Evolutionary conservation across 768 basidiomycete species (phyloP), one percentile per base, ranked within the genome.

Genomic region (Serpula lacrymans): DNA sequence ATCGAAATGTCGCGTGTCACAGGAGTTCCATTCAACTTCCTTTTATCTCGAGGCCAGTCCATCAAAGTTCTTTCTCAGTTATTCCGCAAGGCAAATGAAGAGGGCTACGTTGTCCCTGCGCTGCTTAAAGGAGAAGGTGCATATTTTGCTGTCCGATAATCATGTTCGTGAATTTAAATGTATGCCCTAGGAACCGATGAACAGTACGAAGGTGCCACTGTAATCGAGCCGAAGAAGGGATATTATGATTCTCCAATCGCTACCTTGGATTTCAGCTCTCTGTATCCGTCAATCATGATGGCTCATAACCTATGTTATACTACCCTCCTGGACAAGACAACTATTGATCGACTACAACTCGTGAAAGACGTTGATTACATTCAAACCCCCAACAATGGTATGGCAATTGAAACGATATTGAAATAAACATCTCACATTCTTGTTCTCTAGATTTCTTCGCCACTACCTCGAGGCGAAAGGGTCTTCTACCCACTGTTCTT

Each of bases 271-370:
- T 99, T 99, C 68, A 93, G 91, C 43, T 97, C 94, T 2, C 74
- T 99, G 46, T 99, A 99, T 63, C 96, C 96, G 3, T 98, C 96
- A 0, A 98, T 99, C 66, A 99, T 99, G 96, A 97, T 97, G 94
- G 96, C 95, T 2, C 96, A 99, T 64, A 99, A 99, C 58, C 69
- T 99, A 1, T 99, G 96, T 61, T 99, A 98, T 57, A 97, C 96
- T 1, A 97, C 96, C 0, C 71, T 98, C n/a, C 62, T 97, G 26
- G 89, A 96, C 47, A 86, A 80, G 58, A 31, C 43, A 5, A 86
- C 84, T 0, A 84, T 95, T 10, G 85, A 91, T 14, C 76, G 87
- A 14, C 68, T 98, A 11, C 65, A 72, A 6, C 72, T 98, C 14
- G 77, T 79, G 24, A 90, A 87, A 57, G 91, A 88, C 47, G 73